Conservation (phyloP, 148 eudicot species). For the Silene uniflora region DNA sequence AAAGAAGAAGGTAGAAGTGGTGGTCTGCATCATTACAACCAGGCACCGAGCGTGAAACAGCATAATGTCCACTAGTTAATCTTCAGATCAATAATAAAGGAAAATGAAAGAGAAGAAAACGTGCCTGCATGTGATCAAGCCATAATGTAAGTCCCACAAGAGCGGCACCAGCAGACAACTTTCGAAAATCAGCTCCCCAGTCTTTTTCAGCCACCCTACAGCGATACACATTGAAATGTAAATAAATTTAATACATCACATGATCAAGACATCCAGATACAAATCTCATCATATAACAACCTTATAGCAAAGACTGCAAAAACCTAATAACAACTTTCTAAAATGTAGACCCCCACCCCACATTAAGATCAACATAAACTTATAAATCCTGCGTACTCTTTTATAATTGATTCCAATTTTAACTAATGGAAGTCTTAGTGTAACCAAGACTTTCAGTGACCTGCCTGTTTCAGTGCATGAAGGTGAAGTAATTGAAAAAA, state of each 20-base stretch:
- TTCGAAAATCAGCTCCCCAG: constrained; percentile 99
- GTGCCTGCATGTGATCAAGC: constrained; percentile 99
- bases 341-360: background rate
- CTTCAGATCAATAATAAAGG: background rate
- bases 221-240: constrained; percentile 10
- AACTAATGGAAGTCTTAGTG: too few relatives aligned
- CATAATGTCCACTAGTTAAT: background rate
- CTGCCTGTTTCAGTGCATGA: too few relatives aligned
- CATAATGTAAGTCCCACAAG: constrained; percentile 95
- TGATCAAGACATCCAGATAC: background rate
- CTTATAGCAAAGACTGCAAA: constrained; percentile 5
- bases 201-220: constrained; percentile 95
- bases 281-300: background rate
- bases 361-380: background rate
- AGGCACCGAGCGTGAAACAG: background rate
- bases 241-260: background rate
- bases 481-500: too few relatives aligned
- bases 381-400: too few relatives aligned
- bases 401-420: too few relatives aligned
- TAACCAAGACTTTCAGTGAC: too few relatives aligned
- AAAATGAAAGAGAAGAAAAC: constrained; percentile 16
- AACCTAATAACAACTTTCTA: too few relatives aligned
- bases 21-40: background rate
- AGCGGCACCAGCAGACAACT: constrained; percentile 97
- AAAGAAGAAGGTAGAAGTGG: background rate